Conservation (phyloP, 2,329 filamentous ascomycete genomes). For the Fusarium concolor region DNA sequence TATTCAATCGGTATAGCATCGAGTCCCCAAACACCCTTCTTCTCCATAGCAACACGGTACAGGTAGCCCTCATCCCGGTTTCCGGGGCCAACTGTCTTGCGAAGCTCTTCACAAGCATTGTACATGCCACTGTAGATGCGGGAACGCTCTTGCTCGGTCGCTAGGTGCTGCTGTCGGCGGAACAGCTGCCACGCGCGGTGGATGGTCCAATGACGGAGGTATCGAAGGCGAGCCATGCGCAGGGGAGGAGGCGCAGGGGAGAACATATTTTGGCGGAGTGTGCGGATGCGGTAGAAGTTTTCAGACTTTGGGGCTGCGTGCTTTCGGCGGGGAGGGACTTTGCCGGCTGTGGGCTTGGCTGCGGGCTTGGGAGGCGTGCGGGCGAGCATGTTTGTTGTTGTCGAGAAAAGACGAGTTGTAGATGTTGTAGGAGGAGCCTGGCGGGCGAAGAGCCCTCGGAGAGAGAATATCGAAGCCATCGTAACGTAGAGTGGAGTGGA, state of each 20-base stretch:
- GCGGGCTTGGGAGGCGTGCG: conserved; percentile 46
- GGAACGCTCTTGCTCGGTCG: conserved; percentile 77
- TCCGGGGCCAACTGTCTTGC: conserved; percentile 67
- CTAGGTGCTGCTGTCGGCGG: conserved; percentile 74
- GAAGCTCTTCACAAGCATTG: conserved; percentile 86
- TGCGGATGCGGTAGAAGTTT: conserved; percentile 57
- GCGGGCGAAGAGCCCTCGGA: conserved; percentile 49
- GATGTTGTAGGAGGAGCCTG: conserved; percentile 19
- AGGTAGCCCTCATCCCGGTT: conserved; percentile 74
- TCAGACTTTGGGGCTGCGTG: conserved; percentile 50
- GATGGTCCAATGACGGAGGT: conserved; percentile 98
- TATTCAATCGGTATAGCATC: conserved; percentile 91
- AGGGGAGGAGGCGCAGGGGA: conserved; percentile 73
- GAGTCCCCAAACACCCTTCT: conserved; percentile 82
- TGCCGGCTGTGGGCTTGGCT: conserved; percentile 38
- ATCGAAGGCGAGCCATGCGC: conserved; percentile 86
- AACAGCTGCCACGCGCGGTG: conserved; percentile 94
- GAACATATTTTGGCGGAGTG: conserved; percentile 62
- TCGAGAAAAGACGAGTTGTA: conserved; percentile 48
- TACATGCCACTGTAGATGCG: conserved; percentile 85
- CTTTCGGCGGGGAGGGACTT: conserved; percentile 44
- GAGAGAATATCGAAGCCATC: conserved; percentile 48
- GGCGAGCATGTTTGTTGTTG: conserved; percentile 49
- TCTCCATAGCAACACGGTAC: conserved; percentile 90
- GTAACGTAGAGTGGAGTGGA: conserved; percentile 4